A percentile compares a stretch with the other conserved stretches of the same genome.
Conservation (phyloP, 2,329 filamentous ascomycete genomes). For the Clonostachys chloroleuca region DNA sequence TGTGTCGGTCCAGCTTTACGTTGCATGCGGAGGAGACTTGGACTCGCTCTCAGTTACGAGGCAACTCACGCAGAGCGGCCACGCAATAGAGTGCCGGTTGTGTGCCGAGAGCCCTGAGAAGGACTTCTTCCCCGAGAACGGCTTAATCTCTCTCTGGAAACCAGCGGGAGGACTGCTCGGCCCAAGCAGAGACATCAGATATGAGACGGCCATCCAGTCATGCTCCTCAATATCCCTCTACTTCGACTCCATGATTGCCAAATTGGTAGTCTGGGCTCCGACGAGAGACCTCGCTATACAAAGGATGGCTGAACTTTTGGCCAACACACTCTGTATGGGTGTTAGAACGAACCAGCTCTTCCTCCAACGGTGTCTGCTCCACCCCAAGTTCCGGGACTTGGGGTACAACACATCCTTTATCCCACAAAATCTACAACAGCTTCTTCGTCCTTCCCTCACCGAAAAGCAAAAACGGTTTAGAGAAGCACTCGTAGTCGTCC, state of each 20-base stretch:
- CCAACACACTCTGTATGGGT: slow-evolving; percentile 31
- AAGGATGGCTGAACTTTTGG: slow-evolving; percentile 23
- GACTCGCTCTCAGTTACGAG: too few relatives aligned
- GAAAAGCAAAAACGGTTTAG: slow-evolving; percentile 32
- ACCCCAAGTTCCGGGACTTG: slow-evolving; percentile 25
- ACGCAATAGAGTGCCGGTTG: slow-evolving; percentile 37
- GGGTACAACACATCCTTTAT: too few relatives aligned
- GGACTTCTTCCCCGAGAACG: slow-evolving; percentile 28
- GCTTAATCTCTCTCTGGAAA: slow-evolving; percentile 25
- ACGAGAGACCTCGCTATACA: slow-evolving; percentile 23
- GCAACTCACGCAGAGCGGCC: slow-evolving; percentile 16
- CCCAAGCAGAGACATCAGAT: slow-evolving; percentile 20
- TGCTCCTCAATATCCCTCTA: slow-evolving; percentile 32
- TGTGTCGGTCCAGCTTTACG: slow-evolving; percentile 93
- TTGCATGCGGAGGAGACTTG: slow-evolving; percentile 73
- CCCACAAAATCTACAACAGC: too few relatives aligned
- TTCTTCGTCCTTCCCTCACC: too few relatives aligned
- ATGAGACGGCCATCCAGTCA: slow-evolving; percentile 31
- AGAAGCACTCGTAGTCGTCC: background rate
- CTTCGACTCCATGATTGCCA: slow-evolving; percentile 41
- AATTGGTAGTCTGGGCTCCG: slow-evolving; percentile 37
- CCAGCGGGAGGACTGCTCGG: background rate
- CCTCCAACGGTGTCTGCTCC: slow-evolving; percentile 60
- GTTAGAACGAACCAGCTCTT: slow-evolving; percentile 66
- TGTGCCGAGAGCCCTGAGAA: slow-evolving; percentile 34